Evolutionary conservation across 495 filamentous ascomycete genomes (phyloP), one percentile per base, ranked within the genome.

Genomic region (Aspergillus baeticus): DNA sequence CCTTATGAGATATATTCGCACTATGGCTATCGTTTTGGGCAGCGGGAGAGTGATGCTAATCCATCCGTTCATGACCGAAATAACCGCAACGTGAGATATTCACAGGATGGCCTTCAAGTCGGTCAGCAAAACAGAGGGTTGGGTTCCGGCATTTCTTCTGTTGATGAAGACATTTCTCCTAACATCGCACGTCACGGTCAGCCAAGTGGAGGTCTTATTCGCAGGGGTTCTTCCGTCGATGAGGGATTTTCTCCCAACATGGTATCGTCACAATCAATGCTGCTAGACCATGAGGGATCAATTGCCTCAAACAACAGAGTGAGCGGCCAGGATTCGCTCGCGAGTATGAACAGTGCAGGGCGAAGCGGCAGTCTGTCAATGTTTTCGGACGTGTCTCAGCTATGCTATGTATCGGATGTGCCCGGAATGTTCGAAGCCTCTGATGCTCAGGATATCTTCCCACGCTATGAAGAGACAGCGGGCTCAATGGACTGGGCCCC

Each of bases 221-320:
- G 26, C 3, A 29, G 26, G 26, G 3, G 3, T 3, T 8, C 26
- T 29, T 29, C 26, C 4, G 8, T 29, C 8, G 26, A 29, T 29
- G 26, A 29, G 26, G 8, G 8, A 22, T 41, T 14, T 33, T 34
- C 17, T 8, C 50, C 18, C 43, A 57, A 41, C 20, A 59, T 57
- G 20, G 21, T 38, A 7, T 75, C 74, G 2, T 74, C 71, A 1
- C 68, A 71, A 50, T 63, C 71, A 10, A 77, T 75, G 68, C 63
- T 72, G 36, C 57, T 74, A 17, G 67, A 67, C 43, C 17, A 57
- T 23, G 69, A 68, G 34, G 53, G 49, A 10, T 54, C 61, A 8
- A 5, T 43, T 22, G 15, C 13, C 14, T 15, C 38, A 8, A 50
- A 23, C 21, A 5, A 14, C 3, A 41, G 37, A 31, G 2, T 15